Evolutionary conservation across 2,329 filamentous ascomycete genomes (phyloP).

Genomic region (Fusarium setosum): DNA sequence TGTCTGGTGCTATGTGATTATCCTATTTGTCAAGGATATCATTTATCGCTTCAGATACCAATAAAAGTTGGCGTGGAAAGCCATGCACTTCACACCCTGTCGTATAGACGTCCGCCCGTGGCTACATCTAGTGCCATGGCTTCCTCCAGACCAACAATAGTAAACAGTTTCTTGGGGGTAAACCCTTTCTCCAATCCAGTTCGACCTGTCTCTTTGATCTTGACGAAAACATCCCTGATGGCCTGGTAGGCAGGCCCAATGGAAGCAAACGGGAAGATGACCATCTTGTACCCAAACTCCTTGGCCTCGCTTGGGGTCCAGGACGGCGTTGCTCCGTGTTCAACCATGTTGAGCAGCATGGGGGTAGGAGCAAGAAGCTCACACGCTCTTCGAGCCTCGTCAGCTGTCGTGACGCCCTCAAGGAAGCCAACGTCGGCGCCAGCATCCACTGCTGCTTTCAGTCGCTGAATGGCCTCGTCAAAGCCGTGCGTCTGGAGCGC

Average conservation of each 20-base stretch:
- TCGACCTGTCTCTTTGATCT: slow-evolving; percentile 51
- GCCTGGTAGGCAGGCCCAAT: slow-evolving; percentile 59
- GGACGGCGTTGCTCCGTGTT: slow-evolving; percentile 65
- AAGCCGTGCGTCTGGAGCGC: slow-evolving; percentile 68
- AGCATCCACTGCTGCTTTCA: slow-evolving; percentile 61
- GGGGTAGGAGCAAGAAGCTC: slow-evolving; percentile 60
- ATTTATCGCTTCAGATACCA: too few species aligned
- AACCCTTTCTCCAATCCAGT: slow-evolving; percentile 53
- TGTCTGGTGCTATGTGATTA: too few species aligned
- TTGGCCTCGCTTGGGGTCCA: slow-evolving; percentile 63
- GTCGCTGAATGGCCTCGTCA: slow-evolving; percentile 63
- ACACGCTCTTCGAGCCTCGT: slow-evolving; percentile 60
- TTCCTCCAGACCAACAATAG: slow-evolving; percentile 62
- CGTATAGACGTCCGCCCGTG: slow-evolving; percentile 16
- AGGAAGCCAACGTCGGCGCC: slow-evolving; percentile 71
- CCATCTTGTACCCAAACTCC: slow-evolving; percentile 67
- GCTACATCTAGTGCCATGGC: slow-evolving; percentile 57
- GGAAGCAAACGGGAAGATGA: slow-evolving; percentile 66
- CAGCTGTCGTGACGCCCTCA: slow-evolving; percentile 65
- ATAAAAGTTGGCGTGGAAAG: too few species aligned
- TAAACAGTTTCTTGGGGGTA: slow-evolving; percentile 60
- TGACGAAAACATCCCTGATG: slow-evolving; percentile 51
- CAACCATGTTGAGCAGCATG: slow-evolving; percentile 68
- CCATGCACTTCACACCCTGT: neutral
- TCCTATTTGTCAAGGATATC: too few species aligned